Evolutionary conservation across 2,329 filamentous ascomycete genomes (phyloP).

Genomic region (Pleurostoma richardsiae): DNA sequence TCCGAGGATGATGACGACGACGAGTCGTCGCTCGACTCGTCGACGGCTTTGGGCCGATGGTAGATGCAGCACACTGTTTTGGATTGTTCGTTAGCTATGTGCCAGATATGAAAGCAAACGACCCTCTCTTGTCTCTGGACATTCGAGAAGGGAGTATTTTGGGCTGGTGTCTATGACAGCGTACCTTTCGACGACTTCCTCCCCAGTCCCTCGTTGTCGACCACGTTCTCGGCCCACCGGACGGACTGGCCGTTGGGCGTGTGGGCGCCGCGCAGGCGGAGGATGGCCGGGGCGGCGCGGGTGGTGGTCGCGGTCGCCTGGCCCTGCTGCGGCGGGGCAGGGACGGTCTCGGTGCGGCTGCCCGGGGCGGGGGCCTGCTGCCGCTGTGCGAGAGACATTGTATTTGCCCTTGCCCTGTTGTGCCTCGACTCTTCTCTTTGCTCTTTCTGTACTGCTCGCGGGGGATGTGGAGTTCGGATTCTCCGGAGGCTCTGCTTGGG

Average conservation of each 20-base stretch:
- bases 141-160: too few species aligned
- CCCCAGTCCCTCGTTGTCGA: conserved; percentile 93
- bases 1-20: conserved; percentile 52
- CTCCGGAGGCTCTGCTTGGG: too few species aligned
- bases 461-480: too few species aligned
- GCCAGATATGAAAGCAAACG: neutral
- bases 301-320: neutral
- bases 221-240: conserved; percentile 86
- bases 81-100: neutral
- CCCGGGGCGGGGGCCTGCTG: conserved; percentile 3
- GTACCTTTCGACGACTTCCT: conserved; percentile 91
- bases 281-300: conserved; percentile 27
- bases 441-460: too few species aligned
- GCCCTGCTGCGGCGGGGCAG: too few species aligned
- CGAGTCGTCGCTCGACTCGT: conserved; percentile 73
- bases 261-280: conserved; percentile 48
- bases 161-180: conserved; percentile 6
- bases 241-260: conserved; percentile 55
- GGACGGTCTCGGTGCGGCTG: conserved; percentile 3
- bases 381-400: neutral
- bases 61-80: conserved; percentile 94
- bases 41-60: conserved; percentile 75
- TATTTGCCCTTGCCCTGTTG: too few species aligned
- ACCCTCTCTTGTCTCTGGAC: too few species aligned
- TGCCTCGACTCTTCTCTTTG: too few species aligned